Evolutionary conservation across 257 asterid genomes (phyloP).

Genomic region (Coffea canephora): DNA sequence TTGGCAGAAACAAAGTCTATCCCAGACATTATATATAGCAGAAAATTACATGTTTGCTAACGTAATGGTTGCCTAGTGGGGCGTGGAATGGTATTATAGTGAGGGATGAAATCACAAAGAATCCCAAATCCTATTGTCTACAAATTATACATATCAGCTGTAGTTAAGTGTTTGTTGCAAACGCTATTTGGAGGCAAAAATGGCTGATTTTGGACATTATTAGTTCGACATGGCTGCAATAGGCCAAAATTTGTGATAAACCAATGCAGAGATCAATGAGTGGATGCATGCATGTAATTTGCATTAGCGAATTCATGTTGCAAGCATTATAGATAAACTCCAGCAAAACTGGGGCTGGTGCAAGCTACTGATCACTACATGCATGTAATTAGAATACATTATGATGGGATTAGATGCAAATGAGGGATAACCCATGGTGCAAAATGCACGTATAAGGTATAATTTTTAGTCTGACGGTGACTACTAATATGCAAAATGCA

Average conservation of each 20-base stretch:
- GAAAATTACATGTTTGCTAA: background rate
- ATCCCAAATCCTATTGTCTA: background rate
- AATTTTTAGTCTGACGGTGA: too few species aligned
- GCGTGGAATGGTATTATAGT: background rate
- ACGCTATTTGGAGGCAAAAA: background rate
- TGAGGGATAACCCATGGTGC: background rate
- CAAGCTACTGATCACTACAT: background rate
- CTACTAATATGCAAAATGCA: too few species aligned
- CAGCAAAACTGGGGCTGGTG: background rate
- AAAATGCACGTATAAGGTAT: too few species aligned
- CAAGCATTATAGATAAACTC: background rate
- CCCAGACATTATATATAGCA: background rate
- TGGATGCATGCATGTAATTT: background rate
- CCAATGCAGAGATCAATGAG: background rate
- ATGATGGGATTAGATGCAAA: background rate
- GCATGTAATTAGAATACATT: background rate
- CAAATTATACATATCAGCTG: background rate
- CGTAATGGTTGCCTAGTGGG: slow-evolving; percentile 1
- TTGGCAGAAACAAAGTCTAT: background rate
- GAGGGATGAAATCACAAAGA: background rate
- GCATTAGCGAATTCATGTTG: background rate
- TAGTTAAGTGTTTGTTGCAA: background rate
- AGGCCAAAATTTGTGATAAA: background rate
- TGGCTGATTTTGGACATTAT: background rate
- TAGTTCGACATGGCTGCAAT: background rate